phyloP scores from a whole-genome alignment of 1,139 yeast species.

The Kurtzmaniella quercitrusa region DNA sequence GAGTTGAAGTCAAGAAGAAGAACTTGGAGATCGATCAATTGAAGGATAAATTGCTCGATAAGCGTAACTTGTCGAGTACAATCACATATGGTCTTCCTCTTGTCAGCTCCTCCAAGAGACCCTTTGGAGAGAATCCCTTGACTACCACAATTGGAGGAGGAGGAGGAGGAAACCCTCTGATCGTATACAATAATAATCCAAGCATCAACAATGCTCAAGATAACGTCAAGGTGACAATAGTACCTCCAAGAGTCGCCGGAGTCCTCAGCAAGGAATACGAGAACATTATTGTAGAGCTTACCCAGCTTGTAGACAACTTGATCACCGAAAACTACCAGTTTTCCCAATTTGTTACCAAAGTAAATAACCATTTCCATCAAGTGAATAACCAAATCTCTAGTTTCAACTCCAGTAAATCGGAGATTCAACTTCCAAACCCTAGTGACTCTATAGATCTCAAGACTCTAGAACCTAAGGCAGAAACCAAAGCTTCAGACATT shows the following conservation, averaged over 20 bases:
- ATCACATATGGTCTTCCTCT: constrained; percentile 25
- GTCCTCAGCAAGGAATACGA: constrained; percentile 33
- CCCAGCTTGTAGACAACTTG: constrained; percentile 36
- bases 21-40: constrained; percentile 31
- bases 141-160: no score
- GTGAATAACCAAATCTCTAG: constrained; percentile 23
- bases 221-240: constrained; percentile 8
- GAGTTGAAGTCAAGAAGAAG: constrained; percentile 39
- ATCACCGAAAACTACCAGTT: constrained; percentile 38
- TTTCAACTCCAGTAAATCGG: constrained; percentile 11
- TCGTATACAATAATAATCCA: constrained; percentile 33
- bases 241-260: not conserved
- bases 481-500: constrained; percentile 18
- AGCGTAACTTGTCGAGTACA: constrained; percentile 29
- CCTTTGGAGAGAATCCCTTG: no score
- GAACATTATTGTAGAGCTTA: constrained; percentile 32
- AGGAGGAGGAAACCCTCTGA: constrained; percentile 22
- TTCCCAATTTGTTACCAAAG: constrained; percentile 26
- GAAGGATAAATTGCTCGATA: constrained; percentile 36
- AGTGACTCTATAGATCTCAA: constrained; percentile 27
- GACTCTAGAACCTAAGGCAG: constrained; percentile 11
- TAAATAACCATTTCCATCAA: constrained; percentile 25
- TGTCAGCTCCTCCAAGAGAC: not conserved
- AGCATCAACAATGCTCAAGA: constrained; percentile 22
- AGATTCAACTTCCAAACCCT: constrained; percentile 26